Evolutionary conservation across 768 basidiomycete genomes (phyloP), one percentile per base, ranked within the genome.

Genomic region (Podaxis sp.): DNA sequence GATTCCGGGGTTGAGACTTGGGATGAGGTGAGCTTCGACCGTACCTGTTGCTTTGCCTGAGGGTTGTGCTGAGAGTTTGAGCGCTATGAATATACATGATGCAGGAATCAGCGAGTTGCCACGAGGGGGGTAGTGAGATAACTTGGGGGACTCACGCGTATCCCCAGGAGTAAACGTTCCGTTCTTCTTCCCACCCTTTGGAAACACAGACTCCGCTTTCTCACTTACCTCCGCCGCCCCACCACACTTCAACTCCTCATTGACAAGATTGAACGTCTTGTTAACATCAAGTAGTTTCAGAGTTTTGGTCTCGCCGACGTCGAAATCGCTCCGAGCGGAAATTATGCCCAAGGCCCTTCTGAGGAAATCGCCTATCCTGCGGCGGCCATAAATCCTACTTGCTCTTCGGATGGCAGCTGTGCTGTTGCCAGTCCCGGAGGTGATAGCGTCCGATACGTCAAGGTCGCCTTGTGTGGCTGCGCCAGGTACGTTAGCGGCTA

Each of bases 1-100:
- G 37, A 86, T 67, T 4, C 80, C 80, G 57, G 85, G 71, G 58
- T 80, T 78, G 53, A 84, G 63, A 40, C 72, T 71, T 0, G 84
- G 85, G 61, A 81, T 83, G 38, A 86, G 69, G 67, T 86, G 83
- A 2, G 78, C 83, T 28, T 74, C 70, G 28, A 85, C 63, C 2
- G 69, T 75, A 12, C 80, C 81, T 2, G 77, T 77, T 12, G 79
- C 75, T 7, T 72, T 72, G n/a, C 76, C 75, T 20, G 71, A 73
- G 2, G 82, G 78, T 60, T 70, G 72, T 2, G 76, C 77, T 6
- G 77, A 74, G 22, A 84, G 70, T 63, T 74, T 73, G n/a, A 84
- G 66, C 13, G 78, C 80, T 80, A 37, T 22, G 48, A n/a, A n/a
- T n/a, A 8, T 24, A 33, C 37, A 24, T 48, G 33, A 33, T 33